Base-by-base conservation (phyloP, 108 stramenopile species). In the Skeletonema tropicum region DNA sequence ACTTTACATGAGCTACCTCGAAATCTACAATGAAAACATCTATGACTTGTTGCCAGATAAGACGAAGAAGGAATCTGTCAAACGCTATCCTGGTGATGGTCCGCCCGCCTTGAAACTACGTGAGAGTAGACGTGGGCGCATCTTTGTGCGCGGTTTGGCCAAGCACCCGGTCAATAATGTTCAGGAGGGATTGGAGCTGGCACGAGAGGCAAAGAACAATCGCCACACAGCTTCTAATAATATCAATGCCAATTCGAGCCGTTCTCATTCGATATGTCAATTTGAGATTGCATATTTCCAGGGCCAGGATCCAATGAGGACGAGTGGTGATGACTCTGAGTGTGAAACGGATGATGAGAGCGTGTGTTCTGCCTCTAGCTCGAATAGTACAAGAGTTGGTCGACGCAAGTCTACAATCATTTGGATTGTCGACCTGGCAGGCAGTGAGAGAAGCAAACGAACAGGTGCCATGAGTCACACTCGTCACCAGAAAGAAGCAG, bases 371-470 rank as follows among this genome's bases (percentile, higher is more conserved):
- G 83, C 64, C n/a, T 77, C 73, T 14, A 74, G 69, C 17, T 26
- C 66, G 36, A 55, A 30, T 29, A 73, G 68, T 41, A 80, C 82
- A 63, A 60, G 39, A 10, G 55, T 64, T 57, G 2, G 32, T n/a
- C 57, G 42, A 49, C 74, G 74, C 49, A 79, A 83, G 39, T 76
- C 82, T n/a, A 70, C 77, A 10, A 92, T 81, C 19, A 70, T 98
- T 59, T 96, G 92, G 96, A 93, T 99, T 55, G 98, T 99, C 2
- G 99, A 99, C 70, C 80, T 99, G 52, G 99, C 99, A 5, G 99
- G 99, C 9, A 94, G 93, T 68, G 99, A 99, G 76, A 80, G 99
- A 4, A 81, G 86, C 63, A 94, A 97, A 36, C 83, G 97, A 30
- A 97, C 97, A 4, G 83, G 82, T 3, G 66, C 68, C 17, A 72